phyloP scores from a whole-genome alignment of 2,329 filamentous ascomycete species.

The Aspergillus ochraceus region DNA sequence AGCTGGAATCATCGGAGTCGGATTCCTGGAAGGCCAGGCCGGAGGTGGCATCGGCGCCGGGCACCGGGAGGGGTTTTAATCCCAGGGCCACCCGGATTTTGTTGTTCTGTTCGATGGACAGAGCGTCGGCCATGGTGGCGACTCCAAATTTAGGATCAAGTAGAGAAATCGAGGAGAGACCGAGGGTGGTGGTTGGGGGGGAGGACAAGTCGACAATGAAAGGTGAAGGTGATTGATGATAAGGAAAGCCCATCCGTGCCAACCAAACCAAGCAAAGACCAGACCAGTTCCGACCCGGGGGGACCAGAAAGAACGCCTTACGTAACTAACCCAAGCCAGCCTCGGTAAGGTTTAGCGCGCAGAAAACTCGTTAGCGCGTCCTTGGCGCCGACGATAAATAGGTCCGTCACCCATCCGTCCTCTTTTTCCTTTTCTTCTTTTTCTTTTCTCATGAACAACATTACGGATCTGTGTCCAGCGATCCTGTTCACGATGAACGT shows the following conservation, averaged over 20 bases:
- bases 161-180: neutral
- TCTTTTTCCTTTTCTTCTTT: slow-evolving; percentile 37
- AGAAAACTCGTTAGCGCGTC: slow-evolving; percentile 16
- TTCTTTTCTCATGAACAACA: slow-evolving; percentile 43
- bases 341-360: slow-evolving; percentile 25
- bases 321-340: slow-evolving; percentile 10
- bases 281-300: neutral
- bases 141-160: neutral
- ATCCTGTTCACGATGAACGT: slow-evolving; percentile 59
- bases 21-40: slow-evolving; percentile 60
- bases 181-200: neutral
- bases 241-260: neutral
- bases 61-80: slow-evolving; percentile 83
- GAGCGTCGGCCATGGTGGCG: slow-evolving; percentile 52
- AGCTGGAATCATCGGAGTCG: slow-evolving; percentile 47
- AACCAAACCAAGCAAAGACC: neutral
- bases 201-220: neutral
- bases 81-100: slow-evolving; percentile 86
- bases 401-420: slow-evolving; percentile 14
- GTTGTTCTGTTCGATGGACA: slow-evolving; percentile 90
- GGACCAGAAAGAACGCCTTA: slow-evolving; percentile 10
- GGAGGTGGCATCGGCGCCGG: slow-evolving; percentile 56
- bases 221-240: neutral
- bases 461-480: slow-evolving; percentile 81
- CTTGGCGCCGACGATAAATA: slow-evolving; percentile 34